Evolutionary conservation across 148 eudicot genomes (phyloP).

Genomic region (Camellia japonica): DNA sequence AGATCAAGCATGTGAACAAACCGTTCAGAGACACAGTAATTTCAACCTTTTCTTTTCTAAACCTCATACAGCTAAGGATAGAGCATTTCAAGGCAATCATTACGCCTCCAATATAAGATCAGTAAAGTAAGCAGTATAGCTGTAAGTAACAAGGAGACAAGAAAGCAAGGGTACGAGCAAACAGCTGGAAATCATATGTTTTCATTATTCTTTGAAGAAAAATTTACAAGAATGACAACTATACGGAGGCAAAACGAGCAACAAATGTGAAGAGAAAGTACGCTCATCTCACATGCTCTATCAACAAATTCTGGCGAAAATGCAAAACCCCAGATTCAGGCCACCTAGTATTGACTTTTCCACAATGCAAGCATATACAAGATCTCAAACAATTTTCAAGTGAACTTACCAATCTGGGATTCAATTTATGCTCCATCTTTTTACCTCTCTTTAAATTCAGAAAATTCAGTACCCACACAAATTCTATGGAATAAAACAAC

Average conservation of each 20-base stretch:
- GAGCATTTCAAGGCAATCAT: slow-evolving; percentile 3
- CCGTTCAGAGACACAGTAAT: neutral
- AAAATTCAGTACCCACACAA: neutral
- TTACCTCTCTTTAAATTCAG: neutral
- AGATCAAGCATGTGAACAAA: neutral
- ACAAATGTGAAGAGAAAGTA: neutral
- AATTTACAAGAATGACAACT: slow-evolving; percentile 9
- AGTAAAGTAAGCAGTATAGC: too few species aligned
- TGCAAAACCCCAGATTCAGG: slow-evolving; percentile 6
- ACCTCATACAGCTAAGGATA: neutral
- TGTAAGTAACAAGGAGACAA: neutral
- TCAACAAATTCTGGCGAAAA: neutral
- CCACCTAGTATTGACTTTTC: neutral
- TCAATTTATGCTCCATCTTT: neutral
- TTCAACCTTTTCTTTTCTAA: neutral
- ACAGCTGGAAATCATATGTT: neutral
- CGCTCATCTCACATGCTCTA: neutral
- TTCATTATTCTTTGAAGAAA: neutral
- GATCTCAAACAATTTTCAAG: neutral
- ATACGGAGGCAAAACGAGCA: neutral
- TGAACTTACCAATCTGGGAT: neutral
- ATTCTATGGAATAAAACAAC: neutral
- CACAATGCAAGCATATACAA: neutral
- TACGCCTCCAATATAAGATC: neutral
- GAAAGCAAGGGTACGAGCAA: neutral